Percentiles rank a stretch among this genome's conserved stretches.
Evolutionary conservation across 345 rosid species (phyloP).

Genomic region (Citrus reticulata): DNA sequence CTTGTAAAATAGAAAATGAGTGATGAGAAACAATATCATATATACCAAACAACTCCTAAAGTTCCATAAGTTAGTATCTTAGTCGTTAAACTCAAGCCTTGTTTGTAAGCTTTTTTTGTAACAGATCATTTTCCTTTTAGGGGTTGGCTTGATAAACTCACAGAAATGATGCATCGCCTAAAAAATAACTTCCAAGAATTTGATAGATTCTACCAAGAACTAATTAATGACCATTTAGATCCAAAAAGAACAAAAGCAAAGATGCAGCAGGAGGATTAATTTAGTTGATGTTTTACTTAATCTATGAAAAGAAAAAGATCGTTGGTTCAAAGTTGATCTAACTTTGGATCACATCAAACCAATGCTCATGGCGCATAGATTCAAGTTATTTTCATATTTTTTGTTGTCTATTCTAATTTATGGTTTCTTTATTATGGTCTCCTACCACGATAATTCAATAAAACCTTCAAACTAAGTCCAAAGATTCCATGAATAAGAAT

Average conservation of each 20-base stretch:
- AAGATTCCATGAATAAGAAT: too few relatives aligned
- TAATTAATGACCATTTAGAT: conserved; percentile 38
- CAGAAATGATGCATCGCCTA: conserved; percentile 23
- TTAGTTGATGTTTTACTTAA: conserved; percentile 39
- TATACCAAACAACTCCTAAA: too few relatives aligned
- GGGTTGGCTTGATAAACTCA: conserved; percentile 29
- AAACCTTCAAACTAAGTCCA: too few relatives aligned
- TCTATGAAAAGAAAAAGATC: conserved; percentile 19
- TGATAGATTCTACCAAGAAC: conserved; percentile 38
- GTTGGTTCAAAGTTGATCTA: conserved; percentile 19
- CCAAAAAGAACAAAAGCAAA: neutral
- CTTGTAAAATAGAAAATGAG: too few relatives aligned
- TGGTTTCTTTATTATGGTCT: too few relatives aligned
- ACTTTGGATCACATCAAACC: conserved; percentile 50
- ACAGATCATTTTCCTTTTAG: conserved; percentile 23
- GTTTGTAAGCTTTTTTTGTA: conserved; percentile 14
- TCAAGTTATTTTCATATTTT: too few relatives aligned
- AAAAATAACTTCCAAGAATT: conserved; percentile 29
- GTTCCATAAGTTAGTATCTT: too few relatives aligned
- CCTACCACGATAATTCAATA: too few relatives aligned
- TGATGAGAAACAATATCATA: too few relatives aligned
- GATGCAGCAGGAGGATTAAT: conserved; percentile 20
- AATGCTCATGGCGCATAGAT: conserved; percentile 31
- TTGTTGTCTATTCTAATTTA: too few relatives aligned
- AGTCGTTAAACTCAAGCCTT: conserved; percentile 14